Percentiles rank a stretch among this genome's conserved stretches.
These are phyloP conservation scores for Coemansia sp. DNA, from an alignment of 192 early-diverging fungal genomes.

Conservation along the genomic window DNA sequence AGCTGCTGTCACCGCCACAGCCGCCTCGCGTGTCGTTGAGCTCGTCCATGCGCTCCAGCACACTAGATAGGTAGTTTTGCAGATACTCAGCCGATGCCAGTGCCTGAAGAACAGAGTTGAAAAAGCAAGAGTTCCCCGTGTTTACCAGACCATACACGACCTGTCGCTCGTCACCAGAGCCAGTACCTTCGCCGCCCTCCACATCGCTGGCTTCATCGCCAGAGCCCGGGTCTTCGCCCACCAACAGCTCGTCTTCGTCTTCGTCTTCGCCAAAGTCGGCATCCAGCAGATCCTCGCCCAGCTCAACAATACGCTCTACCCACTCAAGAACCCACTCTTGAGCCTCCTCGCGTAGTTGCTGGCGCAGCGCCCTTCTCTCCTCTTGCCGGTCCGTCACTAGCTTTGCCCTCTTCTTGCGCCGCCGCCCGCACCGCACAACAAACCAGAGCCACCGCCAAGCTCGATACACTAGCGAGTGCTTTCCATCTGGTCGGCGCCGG, in stretches of 20 bases:
- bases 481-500: slow-evolving; percentile 20
- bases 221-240: slow-evolving; percentile 29
- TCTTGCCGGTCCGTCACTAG: slow-evolving; percentile 34
- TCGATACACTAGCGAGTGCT: slow-evolving; percentile 20
- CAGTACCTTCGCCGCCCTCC: slow-evolving; percentile 9
- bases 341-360: slow-evolving; percentile 49
- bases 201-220: slow-evolving; percentile 27
- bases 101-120: slow-evolving; percentile 89
- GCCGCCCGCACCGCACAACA: slow-evolving; percentile 42
- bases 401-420: slow-evolving; percentile 43
- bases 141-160: slow-evolving; percentile 77
- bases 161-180: slow-evolving; percentile 31
- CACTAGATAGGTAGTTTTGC: slow-evolving; percentile 42
- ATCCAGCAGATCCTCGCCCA: slow-evolving; percentile 50
- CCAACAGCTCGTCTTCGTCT: slow-evolving; percentile 39
- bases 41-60: slow-evolving; percentile 55
- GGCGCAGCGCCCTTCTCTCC: slow-evolving; percentile 44
- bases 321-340: slow-evolving; percentile 48
- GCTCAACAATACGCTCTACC: slow-evolving; percentile 48
- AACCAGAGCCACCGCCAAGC: slow-evolving; percentile 48
- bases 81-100: slow-evolving; percentile 54
- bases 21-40: slow-evolving; percentile 29
- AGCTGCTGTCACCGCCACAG: not conserved
- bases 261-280: slow-evolving; percentile 39
- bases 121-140: slow-evolving; percentile 90